Conservation (phyloP, 2,329 filamentous ascomycete species). For the Colletotrichum viniferum region DNA sequence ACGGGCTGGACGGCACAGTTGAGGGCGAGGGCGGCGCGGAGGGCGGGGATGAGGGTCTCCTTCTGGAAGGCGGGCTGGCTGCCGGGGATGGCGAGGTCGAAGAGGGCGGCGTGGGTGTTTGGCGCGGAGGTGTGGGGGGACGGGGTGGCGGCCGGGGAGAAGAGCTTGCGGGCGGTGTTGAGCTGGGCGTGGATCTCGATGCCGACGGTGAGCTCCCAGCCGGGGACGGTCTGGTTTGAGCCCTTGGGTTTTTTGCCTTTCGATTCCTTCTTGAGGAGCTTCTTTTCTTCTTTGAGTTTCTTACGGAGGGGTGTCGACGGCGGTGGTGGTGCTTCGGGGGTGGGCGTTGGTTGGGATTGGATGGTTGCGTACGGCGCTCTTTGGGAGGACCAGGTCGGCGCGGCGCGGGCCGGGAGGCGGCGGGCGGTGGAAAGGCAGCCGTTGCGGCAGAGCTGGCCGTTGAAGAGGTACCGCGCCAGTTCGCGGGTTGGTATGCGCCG, state of each 20-base stretch:
- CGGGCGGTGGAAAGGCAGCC: conserved; percentile 41
- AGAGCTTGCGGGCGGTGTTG: conserved; percentile 87
- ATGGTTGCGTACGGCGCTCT: conserved; percentile 21
- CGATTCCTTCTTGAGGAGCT: conserved; percentile 71
- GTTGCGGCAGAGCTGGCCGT: conserved; percentile 44
- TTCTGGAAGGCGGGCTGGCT: conserved; percentile 86
- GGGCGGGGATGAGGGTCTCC: conserved; percentile 83
- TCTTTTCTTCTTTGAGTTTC: conserved; percentile 73
- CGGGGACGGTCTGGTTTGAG: conserved; percentile 59
- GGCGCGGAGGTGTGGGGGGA: conserved; percentile 50
- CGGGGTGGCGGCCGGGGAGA: conserved; percentile 73
- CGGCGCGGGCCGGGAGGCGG: conserved; percentile 14
- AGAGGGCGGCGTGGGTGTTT: conserved; percentile 86
- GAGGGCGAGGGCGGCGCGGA: conserved; percentile 86
- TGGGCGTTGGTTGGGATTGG: conserved; percentile 29
- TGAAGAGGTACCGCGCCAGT: conserved; percentile 54
- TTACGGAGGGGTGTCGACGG: conserved; percentile 67
- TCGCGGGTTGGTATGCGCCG: conserved; percentile 45
- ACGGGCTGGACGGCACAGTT: conserved; percentile 77
- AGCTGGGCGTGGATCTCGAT: conserved; percentile 98
- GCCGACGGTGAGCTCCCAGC: conserved; percentile 94
- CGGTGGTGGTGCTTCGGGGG: conserved; percentile 16
- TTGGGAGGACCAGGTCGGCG: background rate
- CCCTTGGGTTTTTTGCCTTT: conserved; percentile 41
- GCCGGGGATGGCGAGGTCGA: conserved; percentile 89